phyloP scores from a whole-genome alignment of 345 rosid species.

The Murraya paniculata region DNA sequence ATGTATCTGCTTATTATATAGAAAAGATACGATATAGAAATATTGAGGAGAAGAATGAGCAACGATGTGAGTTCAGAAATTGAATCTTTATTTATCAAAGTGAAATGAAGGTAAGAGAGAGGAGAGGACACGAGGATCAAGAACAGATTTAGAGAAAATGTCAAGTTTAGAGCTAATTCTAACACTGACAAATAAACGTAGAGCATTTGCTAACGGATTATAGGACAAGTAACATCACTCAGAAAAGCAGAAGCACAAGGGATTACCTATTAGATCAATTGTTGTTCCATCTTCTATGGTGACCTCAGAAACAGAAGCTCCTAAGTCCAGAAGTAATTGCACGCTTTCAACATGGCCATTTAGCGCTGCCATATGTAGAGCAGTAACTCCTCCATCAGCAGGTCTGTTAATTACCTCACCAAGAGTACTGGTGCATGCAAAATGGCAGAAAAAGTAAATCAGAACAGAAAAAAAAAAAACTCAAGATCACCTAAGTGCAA shows the following conservation, averaged over 20 bases:
- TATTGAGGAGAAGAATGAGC: background rate
- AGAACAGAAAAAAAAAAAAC: constrained; percentile 9
- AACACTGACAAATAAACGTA: background rate
- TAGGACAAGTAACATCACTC: background rate
- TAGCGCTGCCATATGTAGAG: constrained; percentile 91
- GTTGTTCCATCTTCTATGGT: constrained; percentile 91
- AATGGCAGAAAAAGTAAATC: constrained; percentile 10
- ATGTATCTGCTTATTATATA: background rate
- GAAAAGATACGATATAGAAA: background rate
- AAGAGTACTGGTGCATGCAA: constrained; percentile 48
- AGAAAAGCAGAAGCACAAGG: background rate
- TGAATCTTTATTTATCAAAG: background rate
- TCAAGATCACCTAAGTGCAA: background rate
- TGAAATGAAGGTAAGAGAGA: background rate
- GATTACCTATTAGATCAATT: constrained; percentile 83
- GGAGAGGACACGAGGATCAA: background rate
- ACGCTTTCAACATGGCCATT: constrained; percentile 85
- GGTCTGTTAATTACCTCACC: constrained; percentile 65
- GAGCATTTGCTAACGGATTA: background rate
- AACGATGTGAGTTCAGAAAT: background rate
- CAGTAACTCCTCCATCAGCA: constrained; percentile 94
- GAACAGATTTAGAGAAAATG: background rate
- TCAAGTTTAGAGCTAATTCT: background rate
- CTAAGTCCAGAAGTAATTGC: constrained; percentile 80
- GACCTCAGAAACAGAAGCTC: constrained; percentile 75